A percentile compares a stretch with the other conserved stretches of the same genome.
Evolutionary conservation across 257 asterid genomes (phyloP).

Genomic region (Linderniella brevidens): DNA sequence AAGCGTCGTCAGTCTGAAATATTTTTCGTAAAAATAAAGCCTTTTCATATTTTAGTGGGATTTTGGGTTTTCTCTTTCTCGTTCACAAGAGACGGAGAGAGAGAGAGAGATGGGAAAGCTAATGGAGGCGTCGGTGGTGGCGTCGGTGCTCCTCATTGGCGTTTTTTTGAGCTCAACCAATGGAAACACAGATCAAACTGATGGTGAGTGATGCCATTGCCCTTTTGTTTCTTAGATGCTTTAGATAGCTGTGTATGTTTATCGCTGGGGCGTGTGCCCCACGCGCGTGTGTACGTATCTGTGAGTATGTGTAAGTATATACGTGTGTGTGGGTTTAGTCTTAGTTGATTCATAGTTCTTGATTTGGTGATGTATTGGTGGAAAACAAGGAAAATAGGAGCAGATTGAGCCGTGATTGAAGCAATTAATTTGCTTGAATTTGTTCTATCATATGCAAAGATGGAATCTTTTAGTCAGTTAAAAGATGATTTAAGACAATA

Average conservation of each 20-base stretch:
- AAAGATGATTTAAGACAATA: too few relatives aligned
- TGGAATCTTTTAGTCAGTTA: too few relatives aligned
- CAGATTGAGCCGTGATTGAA: too few relatives aligned
- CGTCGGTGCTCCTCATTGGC: slow-evolving; percentile 27
- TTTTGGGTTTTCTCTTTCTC: slow-evolving; percentile 8
- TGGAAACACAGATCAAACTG: slow-evolving; percentile 56
- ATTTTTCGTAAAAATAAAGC: slow-evolving; percentile 16
- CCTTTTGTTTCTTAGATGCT: background rate
- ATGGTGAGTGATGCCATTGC: slow-evolving; percentile 21
- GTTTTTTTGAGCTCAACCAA: slow-evolving; percentile 23
- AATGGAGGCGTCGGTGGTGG: slow-evolving; percentile 26
- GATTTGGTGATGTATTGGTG: too few relatives aligned
- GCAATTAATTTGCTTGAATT: too few relatives aligned
- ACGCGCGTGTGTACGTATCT: too few relatives aligned
- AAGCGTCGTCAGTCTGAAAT: slow-evolving; percentile 18
- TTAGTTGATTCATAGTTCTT: background rate
- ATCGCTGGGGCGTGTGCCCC: too few relatives aligned
- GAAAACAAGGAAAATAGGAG: too few relatives aligned
- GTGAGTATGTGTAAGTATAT: too few relatives aligned
- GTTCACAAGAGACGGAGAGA: slow-evolving; percentile 8
- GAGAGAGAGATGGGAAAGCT: slow-evolving; percentile 18
- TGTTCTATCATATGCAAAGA: too few relatives aligned
- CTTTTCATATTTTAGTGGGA: slow-evolving; percentile 16
- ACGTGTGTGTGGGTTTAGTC: too few relatives aligned
- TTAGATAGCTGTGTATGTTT: too few relatives aligned